These are phyloP conservation scores for Candida saitoana DNA, from an alignment of 805 yeast species.

Conservation along the genomic window DNA sequence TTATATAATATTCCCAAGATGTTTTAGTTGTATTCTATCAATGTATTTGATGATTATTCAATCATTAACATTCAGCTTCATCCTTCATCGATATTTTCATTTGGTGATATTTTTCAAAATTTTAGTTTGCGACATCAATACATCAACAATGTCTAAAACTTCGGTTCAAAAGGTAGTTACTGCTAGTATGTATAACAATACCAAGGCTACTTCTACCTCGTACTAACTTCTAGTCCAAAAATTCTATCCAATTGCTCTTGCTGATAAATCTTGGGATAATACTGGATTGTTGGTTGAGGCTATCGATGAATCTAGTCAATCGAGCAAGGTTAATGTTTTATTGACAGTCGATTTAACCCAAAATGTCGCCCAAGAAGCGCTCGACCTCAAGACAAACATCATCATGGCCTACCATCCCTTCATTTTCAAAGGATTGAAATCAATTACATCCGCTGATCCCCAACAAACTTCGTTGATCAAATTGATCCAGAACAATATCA, in stretches of 20 bases:
- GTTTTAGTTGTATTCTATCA: too few relatives aligned
- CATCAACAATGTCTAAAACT: slow-evolving; percentile 32
- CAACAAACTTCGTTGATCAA: slow-evolving; percentile 76
- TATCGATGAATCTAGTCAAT: slow-evolving; percentile 23
- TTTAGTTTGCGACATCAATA: too few relatives aligned
- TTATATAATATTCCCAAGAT: too few relatives aligned
- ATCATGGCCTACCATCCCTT: slow-evolving; percentile 90
- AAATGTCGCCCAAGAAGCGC: slow-evolving; percentile 82
- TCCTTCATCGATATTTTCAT: too few relatives aligned
- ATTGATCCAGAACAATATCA: slow-evolving; percentile 70
- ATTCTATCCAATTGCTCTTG: slow-evolving; percentile 74
- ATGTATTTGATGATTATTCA: too few relatives aligned
- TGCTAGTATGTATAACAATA: slow-evolving; percentile 34
- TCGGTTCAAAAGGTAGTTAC: slow-evolving; percentile 40
- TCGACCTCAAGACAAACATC: slow-evolving; percentile 48
- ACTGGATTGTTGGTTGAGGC: slow-evolving; percentile 87
- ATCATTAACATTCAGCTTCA: too few relatives aligned
- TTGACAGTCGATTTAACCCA: slow-evolving; percentile 84
- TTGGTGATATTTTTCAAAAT: too few relatives aligned
- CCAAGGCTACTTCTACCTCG: slow-evolving; percentile 15
- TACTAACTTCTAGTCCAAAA: slow-evolving; percentile 49
- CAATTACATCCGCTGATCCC: slow-evolving; percentile 58
- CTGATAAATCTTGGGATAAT: slow-evolving; percentile 92
- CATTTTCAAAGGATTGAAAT: slow-evolving; percentile 82
- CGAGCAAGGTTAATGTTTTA: slow-evolving; percentile 37